Evolutionary conservation across 169 alveolate genomes (phyloP).

Genomic region (Cryptosporidium bovis): DNA sequence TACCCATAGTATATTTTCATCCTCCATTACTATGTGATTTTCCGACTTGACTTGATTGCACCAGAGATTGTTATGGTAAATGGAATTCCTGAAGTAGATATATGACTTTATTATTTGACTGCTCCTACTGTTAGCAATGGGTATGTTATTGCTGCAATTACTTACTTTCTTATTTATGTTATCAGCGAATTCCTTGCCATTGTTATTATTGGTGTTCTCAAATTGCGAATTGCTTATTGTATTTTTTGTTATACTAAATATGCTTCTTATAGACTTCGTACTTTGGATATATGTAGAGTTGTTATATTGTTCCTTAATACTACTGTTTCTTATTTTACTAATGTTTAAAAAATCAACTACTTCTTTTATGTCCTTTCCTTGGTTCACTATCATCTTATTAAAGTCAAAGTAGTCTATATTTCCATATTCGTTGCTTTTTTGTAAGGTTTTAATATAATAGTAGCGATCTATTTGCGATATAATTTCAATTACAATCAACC

Average conservation of each 20-base stretch:
- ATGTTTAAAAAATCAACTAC: constrained; percentile 5
- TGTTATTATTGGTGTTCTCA: neutral
- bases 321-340: constrained; percentile 16
- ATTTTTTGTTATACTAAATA: constrained; percentile 25
- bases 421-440: constrained; percentile 10
- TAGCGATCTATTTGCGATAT: constrained; percentile 48
- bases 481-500: constrained; percentile 38
- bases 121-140: neutral
- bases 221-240: neutral
- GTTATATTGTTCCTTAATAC: neutral
- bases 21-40: neutral
- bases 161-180: neutral
- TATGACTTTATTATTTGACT: constrained; percentile 8
- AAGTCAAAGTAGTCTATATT: constrained; percentile 10
- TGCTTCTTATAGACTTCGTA: constrained; percentile 22
- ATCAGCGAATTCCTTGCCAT: neutral
- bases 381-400: neutral
- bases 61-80: constrained; percentile 48
- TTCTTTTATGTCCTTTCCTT: constrained; percentile 19
- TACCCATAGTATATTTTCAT: constrained; percentile 16
- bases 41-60: constrained; percentile 9
- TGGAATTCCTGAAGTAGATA: constrained; percentile 11
- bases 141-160: neutral
- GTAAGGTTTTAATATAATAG: constrained; percentile 23
- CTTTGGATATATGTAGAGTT: neutral